phyloP scores from a whole-genome alignment of 108 stramenopile genomes.

The Cylindrotheca fusiformis region DNA sequence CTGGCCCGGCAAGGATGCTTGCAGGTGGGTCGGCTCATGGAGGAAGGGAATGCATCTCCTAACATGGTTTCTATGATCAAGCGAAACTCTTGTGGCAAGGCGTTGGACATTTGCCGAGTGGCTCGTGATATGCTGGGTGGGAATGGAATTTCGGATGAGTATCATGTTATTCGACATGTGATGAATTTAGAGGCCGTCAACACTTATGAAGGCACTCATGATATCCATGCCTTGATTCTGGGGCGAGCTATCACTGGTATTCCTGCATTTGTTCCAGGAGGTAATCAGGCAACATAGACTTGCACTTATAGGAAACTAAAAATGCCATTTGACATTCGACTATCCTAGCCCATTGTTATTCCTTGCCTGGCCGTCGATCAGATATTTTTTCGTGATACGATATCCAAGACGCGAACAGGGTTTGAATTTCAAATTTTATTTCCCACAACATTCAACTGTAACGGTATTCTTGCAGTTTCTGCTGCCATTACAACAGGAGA shows the following conservation, averaged over 20 bases:
- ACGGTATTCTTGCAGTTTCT: too few relatives aligned
- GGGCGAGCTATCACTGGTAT: slow-evolving; percentile 93
- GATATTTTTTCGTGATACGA: too few relatives aligned
- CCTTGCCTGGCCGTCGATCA: neutral
- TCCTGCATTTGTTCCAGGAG: slow-evolving; percentile 83
- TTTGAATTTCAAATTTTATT: too few relatives aligned
- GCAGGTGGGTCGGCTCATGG: slow-evolving; percentile 89
- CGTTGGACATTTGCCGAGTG: slow-evolving; percentile 81
- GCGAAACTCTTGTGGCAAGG: slow-evolving; percentile 92
- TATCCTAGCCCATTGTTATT: too few relatives aligned
- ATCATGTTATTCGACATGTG: slow-evolving; percentile 94
- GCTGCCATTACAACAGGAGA: too few relatives aligned
- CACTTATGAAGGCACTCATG: slow-evolving; percentile 98
- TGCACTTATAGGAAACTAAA: too few relatives aligned
- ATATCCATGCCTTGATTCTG: slow-evolving; percentile 94
- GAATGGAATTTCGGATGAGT: slow-evolving; percentile 96
- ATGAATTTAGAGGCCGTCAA: slow-evolving; percentile 97
- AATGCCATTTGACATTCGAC: too few relatives aligned
- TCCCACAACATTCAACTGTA: too few relatives aligned
- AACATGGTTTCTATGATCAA: slow-evolving; percentile 94
- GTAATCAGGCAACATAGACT: too few relatives aligned
- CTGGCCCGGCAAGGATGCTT: slow-evolving; percentile 67
- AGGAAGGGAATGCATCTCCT: slow-evolving; percentile 63
- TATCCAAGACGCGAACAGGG: too few relatives aligned
- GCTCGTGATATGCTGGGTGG: slow-evolving; percentile 95